Base-by-base conservation (phyloP, 2,329 filamentous ascomycete genomes). In the Xylariaceae sp. region DNA sequence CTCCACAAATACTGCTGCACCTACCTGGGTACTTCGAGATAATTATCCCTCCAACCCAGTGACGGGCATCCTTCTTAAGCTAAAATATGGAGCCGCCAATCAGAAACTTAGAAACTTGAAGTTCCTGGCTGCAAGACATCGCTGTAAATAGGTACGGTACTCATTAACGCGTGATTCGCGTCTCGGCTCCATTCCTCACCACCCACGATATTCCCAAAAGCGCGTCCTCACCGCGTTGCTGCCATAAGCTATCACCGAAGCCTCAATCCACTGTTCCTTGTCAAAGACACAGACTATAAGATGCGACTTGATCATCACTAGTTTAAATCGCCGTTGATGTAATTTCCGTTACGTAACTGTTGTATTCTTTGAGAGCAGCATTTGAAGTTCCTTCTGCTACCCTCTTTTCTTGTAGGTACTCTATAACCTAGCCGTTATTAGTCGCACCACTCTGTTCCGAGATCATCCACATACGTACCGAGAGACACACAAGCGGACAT, bases 161-260 rank as follows among this genome's bases (percentile, higher is more conserved):
- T 53, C 57, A 60, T 60, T 60, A 57, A 60, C 58, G 58, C 58
- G 58, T 60, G 45, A 53, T 26, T 57, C 58, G 53, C 53, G 58
- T 57, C 53, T 49, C n/a, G 41, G 53, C 41, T 41, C 29, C 34
- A 24, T 51, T 31, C 33, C 40, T 47, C 53, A 44, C 39, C 53
- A 47, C 44, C 51, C 53, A 36, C 41, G 17, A 39, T 47, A 56
- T 49, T 41, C 17, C 37, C 19, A 16, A 9, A 29, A 43, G 58
- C 53, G 44, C 45, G 53, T 57, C 28, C 23, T 44, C 12, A 21
- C 37, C 37, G 37, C 37, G 37, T 40, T 40, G 23, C 19, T 49
- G 40, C 45, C 53, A 26, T 49, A 53, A 43, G 7, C 37, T 46
- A 6, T 34, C 28, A 33, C 53, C 46, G 37, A 43, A 28, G n/a